Conservation (phyloP, 2,329 filamentous ascomycete genomes). For the Pseudogymnoascus sp. region DNA sequence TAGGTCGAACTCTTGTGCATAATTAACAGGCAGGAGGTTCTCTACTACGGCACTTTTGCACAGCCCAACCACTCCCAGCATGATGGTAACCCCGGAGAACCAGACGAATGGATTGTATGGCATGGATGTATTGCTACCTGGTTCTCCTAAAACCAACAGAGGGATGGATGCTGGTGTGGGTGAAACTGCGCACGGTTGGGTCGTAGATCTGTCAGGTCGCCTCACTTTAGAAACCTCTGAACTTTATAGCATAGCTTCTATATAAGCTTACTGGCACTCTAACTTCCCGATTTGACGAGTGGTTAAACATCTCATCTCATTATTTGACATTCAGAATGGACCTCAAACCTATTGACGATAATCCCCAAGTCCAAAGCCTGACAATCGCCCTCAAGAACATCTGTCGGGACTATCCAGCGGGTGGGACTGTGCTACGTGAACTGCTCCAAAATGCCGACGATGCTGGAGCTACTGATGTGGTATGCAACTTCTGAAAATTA, state of each 20-base stretch:
- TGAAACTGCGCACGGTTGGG: not conserved
- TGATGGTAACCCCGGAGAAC: not conserved
- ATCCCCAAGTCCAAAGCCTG: constrained; percentile 21
- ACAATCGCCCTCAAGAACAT: constrained; percentile 26
- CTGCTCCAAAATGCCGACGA: constrained; percentile 96
- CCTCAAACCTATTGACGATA: not conserved
- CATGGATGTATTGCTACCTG: not conserved
- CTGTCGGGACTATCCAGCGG: constrained; percentile 57
- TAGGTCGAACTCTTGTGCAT: not conserved
- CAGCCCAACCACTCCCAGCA: no score
- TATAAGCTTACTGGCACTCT: not conserved
- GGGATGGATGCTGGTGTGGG: not conserved
- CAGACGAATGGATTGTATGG: not conserved
- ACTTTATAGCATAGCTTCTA: not conserved
- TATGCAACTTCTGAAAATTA: constrained; percentile 11
- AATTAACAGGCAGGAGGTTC: no score
- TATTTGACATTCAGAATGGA: not conserved
- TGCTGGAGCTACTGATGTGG: constrained; percentile 75
- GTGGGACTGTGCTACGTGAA: constrained; percentile 75
- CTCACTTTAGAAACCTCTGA: not conserved
- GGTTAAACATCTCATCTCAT: not conserved
- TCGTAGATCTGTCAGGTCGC: not conserved
- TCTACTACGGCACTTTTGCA: no score
- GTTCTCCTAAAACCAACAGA: not conserved
- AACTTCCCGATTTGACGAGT: not conserved